These are phyloP conservation scores for Ilyonectria mors-panacis DNA, from an alignment of 2,329 filamentous ascomycete species.

Conservation along the genomic window DNA sequence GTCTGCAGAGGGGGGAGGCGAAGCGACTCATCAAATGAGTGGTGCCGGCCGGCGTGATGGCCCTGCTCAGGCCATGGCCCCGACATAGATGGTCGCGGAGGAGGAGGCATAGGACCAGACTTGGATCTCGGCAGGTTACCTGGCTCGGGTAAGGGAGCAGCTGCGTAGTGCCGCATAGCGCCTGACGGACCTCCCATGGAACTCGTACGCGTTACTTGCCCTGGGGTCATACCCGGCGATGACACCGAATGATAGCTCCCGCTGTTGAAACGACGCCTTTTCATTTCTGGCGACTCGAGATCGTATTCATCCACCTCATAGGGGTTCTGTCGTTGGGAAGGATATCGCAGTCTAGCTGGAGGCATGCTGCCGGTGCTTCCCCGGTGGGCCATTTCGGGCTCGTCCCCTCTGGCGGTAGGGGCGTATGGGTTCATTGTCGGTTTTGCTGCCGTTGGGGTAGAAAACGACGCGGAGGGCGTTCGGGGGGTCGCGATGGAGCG, in stretches of 20 bases:
- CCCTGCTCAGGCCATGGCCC: conserved; percentile 50
- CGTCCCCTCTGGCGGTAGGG: conserved; percentile 39
- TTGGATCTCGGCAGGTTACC: conserved; percentile 51
- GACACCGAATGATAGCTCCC: conserved; percentile 50
- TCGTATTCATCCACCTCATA: conserved; percentile 57
- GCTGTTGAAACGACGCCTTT: conserved; percentile 74
- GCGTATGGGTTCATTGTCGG: conserved; percentile 41
- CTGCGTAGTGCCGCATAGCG: conserved; percentile 41
- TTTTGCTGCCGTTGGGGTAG: conserved; percentile 52
- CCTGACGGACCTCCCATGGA: conserved; percentile 40
- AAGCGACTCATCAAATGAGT: conserved; percentile 68
- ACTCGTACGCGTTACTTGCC: conserved; percentile 35
- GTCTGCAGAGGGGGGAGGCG: conserved; percentile 69
- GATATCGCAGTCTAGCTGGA: conserved; percentile 40
- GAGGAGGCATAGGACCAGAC: conserved; percentile 67
- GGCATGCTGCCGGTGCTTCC: conserved; percentile 48
- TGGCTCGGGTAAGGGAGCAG: conserved; percentile 50
- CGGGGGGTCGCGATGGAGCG: conserved; percentile 74
- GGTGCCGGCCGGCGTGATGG: conserved; percentile 57
- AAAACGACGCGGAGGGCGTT: conserved; percentile 68
- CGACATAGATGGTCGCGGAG: conserved; percentile 61
- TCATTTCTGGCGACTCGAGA: conserved; percentile 65
- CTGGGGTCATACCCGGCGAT: conserved; percentile 33
- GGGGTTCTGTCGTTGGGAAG: conserved; percentile 41
- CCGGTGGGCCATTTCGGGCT: conserved; percentile 46